Evolutionary conservation across 2,329 filamentous ascomycete genomes (phyloP).

Genomic region (Penicillium capsulatum): DNA sequence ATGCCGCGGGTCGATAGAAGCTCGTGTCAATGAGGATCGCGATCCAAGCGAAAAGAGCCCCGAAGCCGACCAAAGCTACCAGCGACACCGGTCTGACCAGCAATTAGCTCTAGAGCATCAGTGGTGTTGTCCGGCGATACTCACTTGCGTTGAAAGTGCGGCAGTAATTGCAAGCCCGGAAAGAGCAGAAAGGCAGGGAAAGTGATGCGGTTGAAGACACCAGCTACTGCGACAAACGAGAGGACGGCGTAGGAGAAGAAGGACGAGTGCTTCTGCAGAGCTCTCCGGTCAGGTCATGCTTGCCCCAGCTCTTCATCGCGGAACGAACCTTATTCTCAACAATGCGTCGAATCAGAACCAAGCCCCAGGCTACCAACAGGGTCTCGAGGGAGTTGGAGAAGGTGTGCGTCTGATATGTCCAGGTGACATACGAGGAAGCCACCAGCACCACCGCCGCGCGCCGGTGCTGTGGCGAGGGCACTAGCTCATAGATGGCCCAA

Average conservation of each 20-base stretch:
- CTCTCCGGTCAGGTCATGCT: conserved; percentile 3
- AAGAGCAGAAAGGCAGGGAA: conserved; percentile 90
- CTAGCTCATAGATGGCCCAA: conserved; percentile 92
- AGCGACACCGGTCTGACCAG: conserved; percentile 55
- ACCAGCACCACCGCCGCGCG: conserved; percentile 75
- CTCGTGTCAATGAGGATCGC: conserved; percentile 80
- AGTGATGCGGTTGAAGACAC: conserved; percentile 93
- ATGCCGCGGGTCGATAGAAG: conserved; percentile 59
- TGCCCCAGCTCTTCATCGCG: conserved; percentile 5
- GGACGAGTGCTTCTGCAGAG: conserved; percentile 64
- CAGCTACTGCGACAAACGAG: conserved; percentile 76
- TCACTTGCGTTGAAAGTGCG: conserved; percentile 78
- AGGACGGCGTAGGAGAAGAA: conserved; percentile 72
- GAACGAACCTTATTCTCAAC: conserved; percentile 64
- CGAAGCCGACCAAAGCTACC: conserved; percentile 60
- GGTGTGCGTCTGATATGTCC: conserved; percentile 97
- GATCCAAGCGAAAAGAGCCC: conserved; percentile 62
- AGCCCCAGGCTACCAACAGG: conserved; percentile 82
- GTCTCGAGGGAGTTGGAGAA: conserved; percentile 98
- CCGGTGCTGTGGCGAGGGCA: conserved; percentile 67
- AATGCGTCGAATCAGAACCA: conserved; percentile 87
- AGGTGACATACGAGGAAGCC: conserved; percentile 95
- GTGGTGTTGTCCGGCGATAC: conserved; percentile 25
- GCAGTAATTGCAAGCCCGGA: conserved; percentile 75
- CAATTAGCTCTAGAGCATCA: neutral